phyloP scores from a whole-genome alignment of 805 yeast species.

The Saturnispora quitensis region DNA sequence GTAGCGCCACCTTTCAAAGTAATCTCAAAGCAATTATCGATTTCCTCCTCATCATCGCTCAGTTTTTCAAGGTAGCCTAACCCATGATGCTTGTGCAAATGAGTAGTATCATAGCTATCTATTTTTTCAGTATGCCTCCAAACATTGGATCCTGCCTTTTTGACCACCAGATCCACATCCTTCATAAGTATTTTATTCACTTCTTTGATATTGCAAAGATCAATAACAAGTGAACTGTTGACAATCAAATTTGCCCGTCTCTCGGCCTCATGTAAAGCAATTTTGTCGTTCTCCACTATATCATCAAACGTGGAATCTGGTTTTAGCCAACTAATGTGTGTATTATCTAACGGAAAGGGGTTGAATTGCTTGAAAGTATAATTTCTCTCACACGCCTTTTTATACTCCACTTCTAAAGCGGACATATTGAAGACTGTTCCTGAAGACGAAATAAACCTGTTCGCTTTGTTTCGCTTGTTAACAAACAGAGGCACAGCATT shows the following conservation, averaged over 20 bases:
- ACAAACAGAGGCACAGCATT: conserved; percentile 53
- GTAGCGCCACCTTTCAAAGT: conserved; percentile 36
- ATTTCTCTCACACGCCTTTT: conserved; percentile 5
- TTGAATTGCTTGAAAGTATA: conserved; percentile 33
- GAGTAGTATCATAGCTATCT: background rate
- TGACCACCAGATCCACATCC: conserved; percentile 21
- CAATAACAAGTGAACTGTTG: conserved; percentile 53
- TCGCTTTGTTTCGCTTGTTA: background rate
- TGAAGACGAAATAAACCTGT: conserved; percentile 26
- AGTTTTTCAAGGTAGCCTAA: background rate
- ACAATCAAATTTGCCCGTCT: conserved; percentile 49
- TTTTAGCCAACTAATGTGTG: conserved; percentile 57
- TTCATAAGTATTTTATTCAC: conserved; percentile 28
- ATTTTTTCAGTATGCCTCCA: conserved; percentile 19
- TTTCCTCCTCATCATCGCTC: conserved; percentile 8
- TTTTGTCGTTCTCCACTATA: conserved; percentile 41
- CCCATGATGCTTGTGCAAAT: background rate
- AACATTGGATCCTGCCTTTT: conserved; percentile 23
- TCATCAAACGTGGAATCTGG: conserved; percentile 29
- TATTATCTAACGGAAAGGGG: conserved; percentile 45
- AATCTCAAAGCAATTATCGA: conserved; percentile 47
- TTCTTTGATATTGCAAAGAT: conserved; percentile 40
- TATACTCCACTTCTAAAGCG: conserved; percentile 14
- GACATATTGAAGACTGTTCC: conserved; percentile 25
- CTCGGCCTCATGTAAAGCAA: conserved; percentile 57